Evolutionary conservation across 1,139 yeast species (phyloP).

Genomic region (Williopsis jadinii): DNA sequence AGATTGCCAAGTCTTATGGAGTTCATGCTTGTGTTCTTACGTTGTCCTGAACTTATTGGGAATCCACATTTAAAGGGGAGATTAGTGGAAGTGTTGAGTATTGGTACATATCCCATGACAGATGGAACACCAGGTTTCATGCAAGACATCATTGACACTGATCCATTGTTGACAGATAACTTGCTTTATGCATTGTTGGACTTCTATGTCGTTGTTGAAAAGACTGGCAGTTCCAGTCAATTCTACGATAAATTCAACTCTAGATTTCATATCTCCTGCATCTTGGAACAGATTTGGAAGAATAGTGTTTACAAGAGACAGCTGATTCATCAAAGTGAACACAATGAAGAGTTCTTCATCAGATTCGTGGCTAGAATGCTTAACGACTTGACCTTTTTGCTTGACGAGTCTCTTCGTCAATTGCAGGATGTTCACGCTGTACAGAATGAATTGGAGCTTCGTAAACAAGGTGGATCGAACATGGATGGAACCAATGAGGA

Average conservation of each 20-base stretch:
- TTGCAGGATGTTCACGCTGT: conserved; percentile 69
- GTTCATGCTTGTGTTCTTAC: conserved; percentile 62
- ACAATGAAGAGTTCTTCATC: conserved; percentile 75
- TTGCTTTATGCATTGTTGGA: conserved; percentile 78
- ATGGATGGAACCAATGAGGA: conserved; percentile 55
- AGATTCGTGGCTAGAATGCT: conserved; percentile 90
- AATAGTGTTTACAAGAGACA: conserved; percentile 61
- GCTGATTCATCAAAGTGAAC: conserved; percentile 57
- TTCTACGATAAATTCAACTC: conserved; percentile 94
- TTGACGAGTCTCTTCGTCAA: conserved; percentile 86
- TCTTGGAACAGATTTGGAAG: conserved; percentile 80
- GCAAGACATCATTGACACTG: conserved; percentile 54
- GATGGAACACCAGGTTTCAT: conserved; percentile 70
- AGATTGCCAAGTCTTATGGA: conserved; percentile 60
- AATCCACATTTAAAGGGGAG: conserved; percentile 91
- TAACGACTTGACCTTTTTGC: conserved; percentile 84
- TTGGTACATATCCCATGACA: conserved; percentile 58
- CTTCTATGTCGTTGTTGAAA: conserved; percentile 90
- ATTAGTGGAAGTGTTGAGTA: conserved; percentile 71
- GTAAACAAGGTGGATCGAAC: conserved; percentile 33
- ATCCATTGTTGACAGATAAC: conserved; percentile 57
- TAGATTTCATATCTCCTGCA: conserved; percentile 77
- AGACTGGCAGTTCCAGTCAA: conserved; percentile 92
- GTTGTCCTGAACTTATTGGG: conserved; percentile 81
- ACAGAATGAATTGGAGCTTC: conserved; percentile 47